Base-by-base conservation (phyloP, 345 rosid genomes). In the Citrus maxima region DNA sequence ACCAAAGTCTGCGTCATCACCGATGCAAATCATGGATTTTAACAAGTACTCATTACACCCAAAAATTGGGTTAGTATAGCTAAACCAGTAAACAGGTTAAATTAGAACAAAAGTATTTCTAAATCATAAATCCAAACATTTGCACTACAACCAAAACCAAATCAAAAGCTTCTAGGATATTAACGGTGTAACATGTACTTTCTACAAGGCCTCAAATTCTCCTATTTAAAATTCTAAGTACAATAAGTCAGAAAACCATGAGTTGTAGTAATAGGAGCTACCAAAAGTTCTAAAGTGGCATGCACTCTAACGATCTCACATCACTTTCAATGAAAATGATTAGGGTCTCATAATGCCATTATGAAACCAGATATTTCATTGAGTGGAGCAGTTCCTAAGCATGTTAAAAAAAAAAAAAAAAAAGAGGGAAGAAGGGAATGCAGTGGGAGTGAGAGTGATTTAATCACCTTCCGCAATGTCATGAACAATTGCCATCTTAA, bases 401-500 rank as follows among this genome's bases (percentile, higher is more conserved):
- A 37, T 10, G 14, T 67, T 5, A 3, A 55, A 34, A 37, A 34
- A 34, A 5, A 34, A 32, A 30, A 30, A 4, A 32, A 32, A 42
- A 37, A 3, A 38, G 19, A 32, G 70, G n/a, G 54, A 46, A 46
- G 51, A 46, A 46, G 37, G 55, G 24, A 80, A 25, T 46, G 16
- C 1, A 13, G 51, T 46, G 51, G 9, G 51, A 58, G 16, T n/a
- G 38, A 58, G 56, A 14, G 24, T 2, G 24, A 51, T 16, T 27
- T 14, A 18, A 30, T 72, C 66, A 92, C 98, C 98, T 88, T 95
- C 98, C 6, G 99, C 99, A 40, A 95, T 88, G 78, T 95, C 98
- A 86, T 95, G 98, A 79, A 95, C 95, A 77, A 95, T 89, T 21
- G 98, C 97, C 96, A 95, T 95, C 82, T 95, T 95, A 64, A 95